Evolutionary conservation across 2,329 filamentous ascomycete genomes (phyloP).

Genomic region (Aspergillus novoparasiticus): DNA sequence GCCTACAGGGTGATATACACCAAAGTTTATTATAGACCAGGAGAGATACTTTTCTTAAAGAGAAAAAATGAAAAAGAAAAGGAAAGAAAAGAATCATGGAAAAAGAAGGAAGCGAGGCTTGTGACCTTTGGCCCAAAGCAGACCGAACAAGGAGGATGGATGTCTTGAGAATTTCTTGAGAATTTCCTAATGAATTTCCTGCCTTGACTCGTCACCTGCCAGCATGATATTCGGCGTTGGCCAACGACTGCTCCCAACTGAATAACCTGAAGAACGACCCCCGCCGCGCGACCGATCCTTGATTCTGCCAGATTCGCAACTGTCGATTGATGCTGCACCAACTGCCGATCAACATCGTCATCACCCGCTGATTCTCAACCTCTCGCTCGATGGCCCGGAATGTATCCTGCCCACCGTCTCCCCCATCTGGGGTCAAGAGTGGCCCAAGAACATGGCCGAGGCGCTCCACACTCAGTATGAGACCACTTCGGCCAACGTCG

Average conservation of each 20-base stretch:
- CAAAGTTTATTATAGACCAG: neutral
- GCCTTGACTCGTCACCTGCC: neutral
- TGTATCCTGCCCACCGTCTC: slow-evolving; percentile 14
- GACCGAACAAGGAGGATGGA: neutral
- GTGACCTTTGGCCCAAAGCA: neutral
- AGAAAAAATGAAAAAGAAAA: neutral
- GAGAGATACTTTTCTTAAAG: neutral
- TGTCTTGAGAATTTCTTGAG: no score
- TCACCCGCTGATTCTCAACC: slow-evolving; percentile 32
- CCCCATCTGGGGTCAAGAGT: slow-evolving; percentile 29
- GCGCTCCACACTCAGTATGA: slow-evolving; percentile 27
- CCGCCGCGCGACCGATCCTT: slow-evolving; percentile 3
- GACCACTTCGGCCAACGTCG: slow-evolving; percentile 9
- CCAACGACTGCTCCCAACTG: neutral
- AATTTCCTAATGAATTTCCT: neutral
- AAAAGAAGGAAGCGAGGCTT: neutral
- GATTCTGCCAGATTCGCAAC: slow-evolving; percentile 32
- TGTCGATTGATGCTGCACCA: slow-evolving; percentile 41
- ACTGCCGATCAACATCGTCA: slow-evolving; percentile 35
- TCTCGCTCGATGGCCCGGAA: slow-evolving; percentile 25
- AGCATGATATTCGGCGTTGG: neutral
- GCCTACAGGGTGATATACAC: neutral
- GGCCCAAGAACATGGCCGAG: slow-evolving; percentile 37
- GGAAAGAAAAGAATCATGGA: neutral
- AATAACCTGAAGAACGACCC: neutral